Base-by-base conservation (phyloP, 148 eudicot species). In the Rhododendron mucronatum region DNA sequence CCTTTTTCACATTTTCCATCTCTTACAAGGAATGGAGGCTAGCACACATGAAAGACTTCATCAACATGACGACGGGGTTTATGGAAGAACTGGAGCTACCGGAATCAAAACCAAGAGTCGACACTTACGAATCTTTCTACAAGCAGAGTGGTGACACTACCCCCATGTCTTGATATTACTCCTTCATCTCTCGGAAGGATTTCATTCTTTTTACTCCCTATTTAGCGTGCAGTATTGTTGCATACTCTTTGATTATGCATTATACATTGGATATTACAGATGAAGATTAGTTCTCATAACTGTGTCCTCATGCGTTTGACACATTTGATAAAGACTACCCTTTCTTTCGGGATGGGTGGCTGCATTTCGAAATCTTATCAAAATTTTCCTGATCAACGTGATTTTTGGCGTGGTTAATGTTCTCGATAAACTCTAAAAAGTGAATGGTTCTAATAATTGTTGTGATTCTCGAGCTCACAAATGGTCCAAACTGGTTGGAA, bases 21-120 rank as follows among this genome's bases (percentile, higher is more conserved):
- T 47, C 61, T 65, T 44, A 12, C 85, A 33, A 95, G 98, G 94
- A 87, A 87, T 95, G 98, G 98, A 92, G 90, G 89, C 39, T 23
- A 81, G 63, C 78, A 82, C 92, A 93, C 90, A 92, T 88, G 93
- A 79, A 86, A 47, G 96, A 90, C 48, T 95, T 93, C 80, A 48
- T 95, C 77, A 90, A 91, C 84, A 95, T 95, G 98, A 90, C 95
- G 9, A 86, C n/a, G 86, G 93, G 88, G 28, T 95, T 95, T 48
- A 81, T 82, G 84, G 93, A 92, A 78, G 94, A 95, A 86, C 28
- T 91, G 69, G 92, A 91, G 90, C 91, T 87, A 14, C 90, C 93
- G 21, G 93, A 91, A 84, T 85, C 92, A 9, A 91, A 89, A 83
- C 89, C 92, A 13, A 91, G 97, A 88, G 93, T 94, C 48, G 94